Base-by-base conservation (phyloP, 2,329 filamentous ascomycete genomes). In the Rhinocladiella mackenziei region DNA sequence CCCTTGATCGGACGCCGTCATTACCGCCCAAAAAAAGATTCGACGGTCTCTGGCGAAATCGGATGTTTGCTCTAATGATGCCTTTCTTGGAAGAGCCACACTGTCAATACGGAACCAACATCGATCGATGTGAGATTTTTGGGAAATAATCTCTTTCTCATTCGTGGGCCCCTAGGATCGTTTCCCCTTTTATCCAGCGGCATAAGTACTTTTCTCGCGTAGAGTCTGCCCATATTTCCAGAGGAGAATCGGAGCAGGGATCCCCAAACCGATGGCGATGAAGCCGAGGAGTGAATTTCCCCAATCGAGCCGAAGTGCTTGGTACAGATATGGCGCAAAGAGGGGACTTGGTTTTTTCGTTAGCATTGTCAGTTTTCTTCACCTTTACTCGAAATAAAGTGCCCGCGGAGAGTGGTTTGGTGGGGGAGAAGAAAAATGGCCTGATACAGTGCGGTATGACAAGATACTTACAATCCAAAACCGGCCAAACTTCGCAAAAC, bases 231-330 rank as follows among this genome's bases (percentile, higher is more conserved):
- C 74, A 60, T 62, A 76, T 35, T 59, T 68, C 73, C 73, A 77
- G 41, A 78, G 52, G 43, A 76, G 57, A 2, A 76, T 58, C 11
- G 74, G 74, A 15, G 72, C 72, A 2, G 72, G 70, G 15, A 74
- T 45, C 0, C 68, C 68, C 18, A 71, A 47, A 1, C 28, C 62
- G 29, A 70, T 58, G 1, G 60, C 61, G 20, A 70, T 43, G 39
- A 55, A 68, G 3, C 59, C 68, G 23, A 71, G 50, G 26, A 71
- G 26, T 40, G 60, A 67, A 48, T 66, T 69, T 5, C 66, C 66
- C 66, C 66, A 69, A 4, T 65, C 64, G 34, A 63, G 63, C 9
- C 62, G 37, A 39, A 69, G 43, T n/a, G 59, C 53, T 4, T 56
- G 35, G 45, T 65, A 69, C 64, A 68, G 64, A 26, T 63, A 65